Percentiles rank a stretch among this genome's conserved stretches.
Conservation (phyloP, 176 grass and related monocot genomes). For the Carex pumila region DNA sequence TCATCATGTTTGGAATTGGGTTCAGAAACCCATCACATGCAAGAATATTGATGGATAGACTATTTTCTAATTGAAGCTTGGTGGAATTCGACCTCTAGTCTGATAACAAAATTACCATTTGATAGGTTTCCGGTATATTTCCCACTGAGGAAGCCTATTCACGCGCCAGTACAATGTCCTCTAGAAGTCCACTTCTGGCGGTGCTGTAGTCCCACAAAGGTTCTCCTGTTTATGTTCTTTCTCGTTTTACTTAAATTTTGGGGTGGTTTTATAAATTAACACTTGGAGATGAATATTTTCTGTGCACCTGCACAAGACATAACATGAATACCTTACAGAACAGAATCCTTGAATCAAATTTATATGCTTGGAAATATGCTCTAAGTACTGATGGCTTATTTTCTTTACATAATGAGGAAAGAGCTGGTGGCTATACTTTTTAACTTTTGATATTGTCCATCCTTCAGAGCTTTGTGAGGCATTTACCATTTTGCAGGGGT, state of each 20-base stretch:
- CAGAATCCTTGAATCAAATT: background rate
- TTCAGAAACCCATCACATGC: background rate
- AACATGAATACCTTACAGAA: background rate
- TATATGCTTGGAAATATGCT: background rate
- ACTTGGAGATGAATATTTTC: background rate
- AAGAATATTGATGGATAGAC: background rate
- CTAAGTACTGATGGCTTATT: background rate
- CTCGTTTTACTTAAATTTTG: background rate
- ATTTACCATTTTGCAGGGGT: background rate
- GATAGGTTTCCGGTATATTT: conserved; percentile 96
- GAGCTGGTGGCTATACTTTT: background rate
- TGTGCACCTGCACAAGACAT: background rate
- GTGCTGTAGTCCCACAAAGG: conserved; percentile 69
- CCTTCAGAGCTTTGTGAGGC: background rate
- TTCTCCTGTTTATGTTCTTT: conserved; percentile 6
- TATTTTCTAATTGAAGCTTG: background rate
- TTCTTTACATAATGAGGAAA: background rate
- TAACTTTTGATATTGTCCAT: background rate
- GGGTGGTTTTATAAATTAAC: background rate
- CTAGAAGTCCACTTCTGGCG: conserved; percentile 95
- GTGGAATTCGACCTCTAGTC: background rate
- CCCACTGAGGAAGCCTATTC: conserved; percentile 73
- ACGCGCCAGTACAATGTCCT: conserved; percentile 37
- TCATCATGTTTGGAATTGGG: background rate
- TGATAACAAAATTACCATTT: background rate